Evolutionary conservation across 208 protist species (phyloP).

Genomic region (Trypanosoma cruzi): DNA sequence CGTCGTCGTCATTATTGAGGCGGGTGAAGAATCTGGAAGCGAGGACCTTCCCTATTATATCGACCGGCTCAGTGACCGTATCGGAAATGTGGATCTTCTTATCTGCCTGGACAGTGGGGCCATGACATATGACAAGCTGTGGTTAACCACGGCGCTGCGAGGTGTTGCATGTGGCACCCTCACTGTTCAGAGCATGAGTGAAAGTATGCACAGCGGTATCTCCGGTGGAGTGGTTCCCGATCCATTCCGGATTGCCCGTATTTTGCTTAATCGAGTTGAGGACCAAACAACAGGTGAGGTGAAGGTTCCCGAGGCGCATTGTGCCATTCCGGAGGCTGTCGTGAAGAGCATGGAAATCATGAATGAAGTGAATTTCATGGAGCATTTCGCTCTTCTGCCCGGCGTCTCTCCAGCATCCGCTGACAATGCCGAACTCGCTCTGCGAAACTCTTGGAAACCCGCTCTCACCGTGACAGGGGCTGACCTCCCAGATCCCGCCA

Average conservation of each 20-base stretch:
- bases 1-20: slow-evolving; percentile 91
- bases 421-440: slow-evolving; percentile 76
- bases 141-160: slow-evolving; percentile 94
- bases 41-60: slow-evolving; percentile 88
- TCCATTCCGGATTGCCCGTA: slow-evolving; percentile 92
- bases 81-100: slow-evolving; percentile 88
- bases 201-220: slow-evolving; percentile 93
- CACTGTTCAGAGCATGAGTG: slow-evolving; percentile 73
- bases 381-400: slow-evolving; percentile 49
- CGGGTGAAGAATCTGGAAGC: slow-evolving; percentile 91
- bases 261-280: slow-evolving; percentile 92
- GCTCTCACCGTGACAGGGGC: slow-evolving; percentile 89
- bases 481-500: slow-evolving; percentile 80
- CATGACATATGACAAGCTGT: slow-evolving; percentile 96
- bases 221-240: slow-evolving; percentile 94
- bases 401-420: slow-evolving; percentile 41
- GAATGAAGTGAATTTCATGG: slow-evolving; percentile 55
- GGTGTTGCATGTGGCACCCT: slow-evolving; percentile 88
- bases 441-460: slow-evolving; percentile 94
- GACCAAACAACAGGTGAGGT: slow-evolving; percentile 92
- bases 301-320: slow-evolving; percentile 74
- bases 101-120: slow-evolving; percentile 95
- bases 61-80: slow-evolving; percentile 47
- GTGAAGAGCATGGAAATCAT: slow-evolving; percentile 54
- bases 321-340: slow-evolving; percentile 84